Evolutionary conservation across 495 filamentous ascomycete genomes (phyloP).

Genomic region (Aspergillus incahuasiensis): DNA sequence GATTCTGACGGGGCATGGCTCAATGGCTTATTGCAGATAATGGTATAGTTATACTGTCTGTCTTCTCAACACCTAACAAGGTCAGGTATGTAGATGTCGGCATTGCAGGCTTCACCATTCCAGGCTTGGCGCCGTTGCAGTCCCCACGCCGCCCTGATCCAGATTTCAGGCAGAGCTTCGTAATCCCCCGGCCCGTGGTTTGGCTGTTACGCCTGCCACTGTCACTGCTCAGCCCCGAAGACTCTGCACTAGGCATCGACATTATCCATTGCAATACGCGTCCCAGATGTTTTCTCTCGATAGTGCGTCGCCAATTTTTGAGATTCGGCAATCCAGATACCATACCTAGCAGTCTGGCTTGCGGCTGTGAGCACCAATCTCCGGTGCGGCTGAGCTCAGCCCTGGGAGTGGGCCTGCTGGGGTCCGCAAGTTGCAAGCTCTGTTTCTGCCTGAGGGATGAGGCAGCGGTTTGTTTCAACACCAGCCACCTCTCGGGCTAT

Average conservation of each 20-base stretch:
- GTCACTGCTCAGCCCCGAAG: neutral
- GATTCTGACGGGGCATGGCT: too few species aligned
- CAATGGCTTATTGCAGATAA: too few species aligned
- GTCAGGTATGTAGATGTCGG: neutral
- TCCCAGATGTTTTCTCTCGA: neutral
- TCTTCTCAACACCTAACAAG: too few species aligned
- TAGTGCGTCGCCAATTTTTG: neutral
- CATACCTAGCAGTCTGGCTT: too few species aligned
- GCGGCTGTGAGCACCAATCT: neutral
- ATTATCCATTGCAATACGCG: neutral
- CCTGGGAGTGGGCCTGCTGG: neutral
- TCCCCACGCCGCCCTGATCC: neutral
- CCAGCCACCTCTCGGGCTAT: neutral
- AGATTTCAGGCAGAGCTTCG: neutral
- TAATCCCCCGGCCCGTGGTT: neutral
- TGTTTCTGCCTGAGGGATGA: neutral
- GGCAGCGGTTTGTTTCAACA: neutral
- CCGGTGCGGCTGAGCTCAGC: neutral
- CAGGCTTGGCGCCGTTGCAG: neutral
- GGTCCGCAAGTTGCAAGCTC: too few species aligned
- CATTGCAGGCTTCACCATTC: slow-evolving; percentile 11
- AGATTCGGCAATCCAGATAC: too few species aligned
- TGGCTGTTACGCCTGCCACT: neutral
- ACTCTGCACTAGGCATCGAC: neutral
- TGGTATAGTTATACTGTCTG: too few species aligned